phyloP scores from a whole-genome alignment of 768 basidiomycete species.

The Mycena kentingensis region DNA sequence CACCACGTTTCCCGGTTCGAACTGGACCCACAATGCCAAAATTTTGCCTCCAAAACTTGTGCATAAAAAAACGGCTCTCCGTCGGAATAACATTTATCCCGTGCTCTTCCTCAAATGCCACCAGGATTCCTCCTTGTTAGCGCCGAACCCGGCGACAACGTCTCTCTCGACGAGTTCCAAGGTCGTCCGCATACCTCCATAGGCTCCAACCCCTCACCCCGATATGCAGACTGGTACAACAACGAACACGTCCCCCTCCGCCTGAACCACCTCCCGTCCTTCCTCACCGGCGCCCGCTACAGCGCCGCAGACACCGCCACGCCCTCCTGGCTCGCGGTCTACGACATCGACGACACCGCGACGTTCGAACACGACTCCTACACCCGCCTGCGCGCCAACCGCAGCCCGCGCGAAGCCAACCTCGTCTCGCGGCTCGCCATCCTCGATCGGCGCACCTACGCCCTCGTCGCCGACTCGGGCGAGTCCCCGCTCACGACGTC shows the following conservation, averaged over 20 bases:
- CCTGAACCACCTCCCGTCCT: constrained; percentile 45
- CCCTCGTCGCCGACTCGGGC: constrained; percentile 38
- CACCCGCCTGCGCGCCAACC: constrained; percentile 44
- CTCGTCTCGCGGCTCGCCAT: constrained; percentile 44
- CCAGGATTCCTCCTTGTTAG: constrained; percentile 51
- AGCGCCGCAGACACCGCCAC: constrained; percentile 35
- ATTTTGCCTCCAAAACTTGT: background rate
- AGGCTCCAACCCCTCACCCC: no score
- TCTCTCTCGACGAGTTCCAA: constrained; percentile 51
- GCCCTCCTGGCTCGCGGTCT: constrained; percentile 52
- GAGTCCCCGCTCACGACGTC: constrained; percentile 34
- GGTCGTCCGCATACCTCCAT: constrained; percentile 26
- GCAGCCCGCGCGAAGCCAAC: constrained; percentile 45
- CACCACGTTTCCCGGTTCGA: background rate
- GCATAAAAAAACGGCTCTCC: background rate
- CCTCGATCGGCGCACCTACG: constrained; percentile 46
- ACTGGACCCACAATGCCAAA: background rate
- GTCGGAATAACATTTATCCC: background rate
- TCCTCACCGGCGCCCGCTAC: constrained; percentile 52
- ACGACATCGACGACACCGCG: constrained; percentile 46
- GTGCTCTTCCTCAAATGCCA: constrained; percentile 30
- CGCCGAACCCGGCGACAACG: constrained; percentile 44
- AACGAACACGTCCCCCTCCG: constrained; percentile 58
- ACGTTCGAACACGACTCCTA: constrained; percentile 46
- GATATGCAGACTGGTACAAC: constrained; percentile 51